Evolutionary conservation across 345 rosid species (phyloP), one percentile per base, ranked within the genome.

Genomic region (Erodium maritimum): DNA sequence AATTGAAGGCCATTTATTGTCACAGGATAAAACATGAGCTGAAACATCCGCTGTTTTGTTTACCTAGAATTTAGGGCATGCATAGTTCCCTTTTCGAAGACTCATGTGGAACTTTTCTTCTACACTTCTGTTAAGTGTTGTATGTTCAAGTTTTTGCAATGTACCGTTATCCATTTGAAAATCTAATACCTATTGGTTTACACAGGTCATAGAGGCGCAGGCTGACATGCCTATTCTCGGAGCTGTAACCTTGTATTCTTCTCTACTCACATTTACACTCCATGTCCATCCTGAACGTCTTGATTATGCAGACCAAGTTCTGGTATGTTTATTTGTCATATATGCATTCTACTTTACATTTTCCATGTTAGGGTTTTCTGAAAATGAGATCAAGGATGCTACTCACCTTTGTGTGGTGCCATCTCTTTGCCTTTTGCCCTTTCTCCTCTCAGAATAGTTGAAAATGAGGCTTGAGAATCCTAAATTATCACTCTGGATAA

Each of bases 211-310:
- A 64, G 99, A 93, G 77, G 91, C 95, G 60, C 99, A 93, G 69
- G 79, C 71, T 50, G 91, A 93, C 70, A 89, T 93, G 99, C 95
- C 95, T 19, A 76, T 79, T 58, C 75, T 85, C 70, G 90, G 99
- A 80, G 95, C 91, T 65, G 95, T 90, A 71, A 84, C 95, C 61
- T 75, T 90, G 61, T 94, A 90, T 79, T 94, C 96, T 10, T 90
- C 97, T 67, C 99, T 94, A 75, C 96, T 90, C 55, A 94, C 86
- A 52, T 94, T 94, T 74, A 90, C 96, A 50, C 96, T 94, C 52
- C 95, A 90, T 75, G 99, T 94, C 65, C 99, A 94, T 68, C 99
- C 99, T 29, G 99, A 94, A 62, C 91, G 99, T 59, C 88, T 94
- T 65, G 97, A 94, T 72, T 90, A 94, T 77, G 97, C 96, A 14